Conservation (phyloP, 140 eudicot genomes). For the Senecio squalidus region DNA sequence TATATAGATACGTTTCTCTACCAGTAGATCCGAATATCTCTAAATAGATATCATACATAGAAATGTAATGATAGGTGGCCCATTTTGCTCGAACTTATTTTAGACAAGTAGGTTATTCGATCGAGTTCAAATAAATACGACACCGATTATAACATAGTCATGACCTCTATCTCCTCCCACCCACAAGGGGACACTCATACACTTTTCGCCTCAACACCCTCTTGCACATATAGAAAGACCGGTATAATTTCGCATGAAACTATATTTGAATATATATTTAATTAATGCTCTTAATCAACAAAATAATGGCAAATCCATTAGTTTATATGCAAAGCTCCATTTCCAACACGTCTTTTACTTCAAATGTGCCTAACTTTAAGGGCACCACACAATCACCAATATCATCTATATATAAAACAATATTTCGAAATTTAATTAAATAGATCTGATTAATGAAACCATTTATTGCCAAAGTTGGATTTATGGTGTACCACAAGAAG, state of each 20-base stretch:
- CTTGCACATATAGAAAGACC: background rate
- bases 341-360: conserved; percentile 17
- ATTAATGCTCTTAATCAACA: conserved; percentile 3
- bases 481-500: conserved; percentile 2
- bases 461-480: conserved; percentile 21
- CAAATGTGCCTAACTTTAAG: conserved; percentile 31
- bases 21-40: no score
- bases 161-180: conserved; percentile 9
- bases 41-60: no score
- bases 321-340: conserved; percentile 1
- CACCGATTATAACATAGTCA: no score
- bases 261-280: background rate
- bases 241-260: background rate
- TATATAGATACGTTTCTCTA: no score
- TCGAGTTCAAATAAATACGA: no score
- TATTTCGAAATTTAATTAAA: background rate
- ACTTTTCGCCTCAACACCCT: conserved; percentile 5
- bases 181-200: conserved; percentile 3
- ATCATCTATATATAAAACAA: background rate
- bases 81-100: no score
- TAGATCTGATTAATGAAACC: conserved; percentile 5
- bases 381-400: conserved; percentile 26
- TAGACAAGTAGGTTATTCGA: no score
- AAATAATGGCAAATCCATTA: conserved; percentile 12
- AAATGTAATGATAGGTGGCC: no score